phyloP scores from a whole-genome alignment of 768 basidiomycete species.

The Strobilomyces dryophilus region DNA sequence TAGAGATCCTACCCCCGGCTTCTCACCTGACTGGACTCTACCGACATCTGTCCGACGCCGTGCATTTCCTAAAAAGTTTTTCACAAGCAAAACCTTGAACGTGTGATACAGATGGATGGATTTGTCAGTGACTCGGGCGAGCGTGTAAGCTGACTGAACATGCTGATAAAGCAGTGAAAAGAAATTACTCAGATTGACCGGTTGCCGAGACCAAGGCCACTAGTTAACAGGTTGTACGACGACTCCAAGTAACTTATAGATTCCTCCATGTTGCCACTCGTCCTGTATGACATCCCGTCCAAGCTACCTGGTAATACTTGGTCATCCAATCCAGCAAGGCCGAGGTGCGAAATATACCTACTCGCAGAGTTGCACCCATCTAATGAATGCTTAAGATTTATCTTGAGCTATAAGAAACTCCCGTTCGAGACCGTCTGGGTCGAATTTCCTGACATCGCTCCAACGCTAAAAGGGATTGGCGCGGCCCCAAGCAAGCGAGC shows the following conservation, averaged over 20 bases:
- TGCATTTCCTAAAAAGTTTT: no score
- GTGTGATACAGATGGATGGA: no score
- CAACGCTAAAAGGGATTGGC: conserved; percentile 24
- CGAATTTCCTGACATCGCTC: conserved; percentile 32
- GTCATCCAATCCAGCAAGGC: conserved; percentile 37
- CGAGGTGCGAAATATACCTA: conserved; percentile 24
- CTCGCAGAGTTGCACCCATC: neutral
- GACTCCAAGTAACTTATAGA: neutral
- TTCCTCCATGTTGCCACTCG: conserved; percentile 22
- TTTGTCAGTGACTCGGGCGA: neutral
- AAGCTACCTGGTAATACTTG: conserved; percentile 28
- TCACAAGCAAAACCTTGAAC: neutral
- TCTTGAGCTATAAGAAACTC: conserved; percentile 31
- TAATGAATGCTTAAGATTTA: conserved; percentile 20
- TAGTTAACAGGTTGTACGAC: neutral
- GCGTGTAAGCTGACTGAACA: neutral
- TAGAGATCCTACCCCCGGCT: no score
- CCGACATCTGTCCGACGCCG: no score
- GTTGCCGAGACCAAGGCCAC: neutral
- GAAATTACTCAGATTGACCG: neutral
- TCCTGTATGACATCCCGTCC: conserved; percentile 36
- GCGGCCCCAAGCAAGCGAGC: conserved; percentile 13
- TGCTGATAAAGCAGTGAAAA: no score
- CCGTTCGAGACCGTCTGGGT: conserved; percentile 33
- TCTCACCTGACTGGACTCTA: no score